A percentile compares a stretch with the other conserved stretches of the same genome.
phyloP scores from a whole-genome alignment of 2,329 filamentous ascomycete species.

The Xylaria polymorpha region DNA sequence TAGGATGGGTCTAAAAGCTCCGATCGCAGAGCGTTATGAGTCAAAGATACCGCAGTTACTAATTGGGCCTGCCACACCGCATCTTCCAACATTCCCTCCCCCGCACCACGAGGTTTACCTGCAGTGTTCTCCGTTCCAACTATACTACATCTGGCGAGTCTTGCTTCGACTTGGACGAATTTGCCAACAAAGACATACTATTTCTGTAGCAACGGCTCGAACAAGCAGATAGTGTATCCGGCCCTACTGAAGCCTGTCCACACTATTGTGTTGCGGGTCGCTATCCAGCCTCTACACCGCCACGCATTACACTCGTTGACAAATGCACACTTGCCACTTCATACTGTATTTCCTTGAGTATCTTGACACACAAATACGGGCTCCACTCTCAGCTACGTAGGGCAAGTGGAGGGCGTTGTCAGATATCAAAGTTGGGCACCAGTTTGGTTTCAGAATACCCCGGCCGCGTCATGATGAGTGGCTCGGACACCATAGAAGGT shows the following conservation, averaged over 20 bases:
- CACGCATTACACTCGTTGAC: slow-evolving; percentile 45
- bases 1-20: slow-evolving; percentile 21
- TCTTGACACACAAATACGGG: slow-evolving; percentile 42
- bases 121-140: slow-evolving; percentile 20
- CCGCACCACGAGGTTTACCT: slow-evolving; percentile 25
- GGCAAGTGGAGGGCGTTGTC: slow-evolving; percentile 42
- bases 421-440: slow-evolving; percentile 44
- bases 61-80: slow-evolving; percentile 26
- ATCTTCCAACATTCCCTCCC: slow-evolving; percentile 16
- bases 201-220: slow-evolving; percentile 27
- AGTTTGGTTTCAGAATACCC: slow-evolving; percentile 46
- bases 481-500: slow-evolving; percentile 41
- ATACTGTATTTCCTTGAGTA: slow-evolving; percentile 32
- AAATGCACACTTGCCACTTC: slow-evolving; percentile 41
- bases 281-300: slow-evolving; percentile 38
- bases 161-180: slow-evolving; percentile 9
- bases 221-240: slow-evolving; percentile 20
- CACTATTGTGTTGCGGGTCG: slow-evolving; percentile 14
- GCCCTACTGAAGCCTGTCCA: slow-evolving; percentile 16
- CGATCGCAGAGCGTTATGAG: slow-evolving; percentile 30
- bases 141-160: slow-evolving; percentile 18
- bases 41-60: slow-evolving; percentile 24
- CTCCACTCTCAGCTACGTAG: slow-evolving; percentile 46
- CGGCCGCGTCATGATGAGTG: slow-evolving; percentile 43
- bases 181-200: slow-evolving; percentile 34